phyloP scores from a whole-genome alignment of 2,329 filamentous ascomycete genomes.

The Sporothrix curviconia region DNA sequence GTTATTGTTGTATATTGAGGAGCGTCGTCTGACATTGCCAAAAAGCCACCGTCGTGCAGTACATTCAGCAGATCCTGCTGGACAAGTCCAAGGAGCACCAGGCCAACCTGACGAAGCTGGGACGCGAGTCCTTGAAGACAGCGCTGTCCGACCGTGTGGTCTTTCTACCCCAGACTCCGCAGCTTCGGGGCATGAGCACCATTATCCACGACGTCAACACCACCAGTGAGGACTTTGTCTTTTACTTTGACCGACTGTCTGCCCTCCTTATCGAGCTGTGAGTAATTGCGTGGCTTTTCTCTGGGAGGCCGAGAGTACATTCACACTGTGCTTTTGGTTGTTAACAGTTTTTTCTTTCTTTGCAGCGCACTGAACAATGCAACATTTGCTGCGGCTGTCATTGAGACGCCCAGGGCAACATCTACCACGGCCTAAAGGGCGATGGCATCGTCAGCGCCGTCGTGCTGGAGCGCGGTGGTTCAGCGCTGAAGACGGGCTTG shows the following conservation, averaged over 20 bases:
- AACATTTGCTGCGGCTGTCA: slow-evolving; percentile 55
- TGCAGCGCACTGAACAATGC: slow-evolving; percentile 68
- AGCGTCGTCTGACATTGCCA: background rate
- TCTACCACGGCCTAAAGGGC: slow-evolving; percentile 65
- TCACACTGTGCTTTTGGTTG: too few relatives aligned
- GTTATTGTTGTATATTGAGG: background rate
- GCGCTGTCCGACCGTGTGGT: slow-evolving; percentile 70
- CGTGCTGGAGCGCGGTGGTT: slow-evolving; percentile 80
- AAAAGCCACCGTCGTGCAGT: slow-evolving; percentile 83
- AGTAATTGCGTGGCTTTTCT: slow-evolving; percentile 19
- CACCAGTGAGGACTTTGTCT: slow-evolving; percentile 83
- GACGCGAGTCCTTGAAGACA: slow-evolving; percentile 62
- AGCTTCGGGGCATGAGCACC: slow-evolving; percentile 83
- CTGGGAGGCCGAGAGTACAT: too few relatives aligned
- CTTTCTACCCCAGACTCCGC: slow-evolving; percentile 67
- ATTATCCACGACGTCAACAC: slow-evolving; percentile 78
- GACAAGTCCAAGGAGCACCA: slow-evolving; percentile 82
- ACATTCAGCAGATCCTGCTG: slow-evolving; percentile 79
- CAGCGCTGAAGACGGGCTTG: slow-evolving; percentile 79
- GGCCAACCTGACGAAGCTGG: slow-evolving; percentile 68
- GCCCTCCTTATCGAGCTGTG: slow-evolving; percentile 79
- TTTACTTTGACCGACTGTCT: slow-evolving; percentile 89
- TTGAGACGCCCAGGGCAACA: slow-evolving; percentile 62
- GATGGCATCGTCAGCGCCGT: slow-evolving; percentile 77
- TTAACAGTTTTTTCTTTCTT: background rate